Conservation (phyloP, 352 stramenopile species). For the Hyaloperonospora brassicae region DNA sequence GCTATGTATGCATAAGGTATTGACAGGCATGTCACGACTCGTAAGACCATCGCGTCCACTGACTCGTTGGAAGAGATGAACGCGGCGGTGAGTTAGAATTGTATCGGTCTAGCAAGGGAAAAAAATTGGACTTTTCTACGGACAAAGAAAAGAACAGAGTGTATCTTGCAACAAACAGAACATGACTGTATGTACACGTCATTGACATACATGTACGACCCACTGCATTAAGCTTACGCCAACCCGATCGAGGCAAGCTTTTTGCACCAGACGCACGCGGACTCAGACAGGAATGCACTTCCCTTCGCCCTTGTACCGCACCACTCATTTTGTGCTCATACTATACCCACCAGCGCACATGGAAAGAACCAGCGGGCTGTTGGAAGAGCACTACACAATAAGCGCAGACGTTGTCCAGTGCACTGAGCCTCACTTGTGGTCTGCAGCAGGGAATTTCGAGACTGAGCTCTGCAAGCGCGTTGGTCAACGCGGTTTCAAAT, state of each 20-base stretch:
- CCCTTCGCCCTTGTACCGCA: slow-evolving; percentile 19
- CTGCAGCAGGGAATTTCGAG: too few species aligned
- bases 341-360: slow-evolving; percentile 68
- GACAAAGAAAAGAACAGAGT: slow-evolving; percentile 79
- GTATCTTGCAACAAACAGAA: slow-evolving; percentile 52
- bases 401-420: too few species aligned
- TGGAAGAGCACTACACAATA: slow-evolving; percentile 38
- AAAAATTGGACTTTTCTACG: slow-evolving; percentile 85
- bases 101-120: slow-evolving; percentile 63
- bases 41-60: slow-evolving; percentile 70
- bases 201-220: slow-evolving; percentile 32
- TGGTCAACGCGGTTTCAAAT: slow-evolving; percentile 7
- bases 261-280: too few species aligned
- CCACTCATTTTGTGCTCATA: slow-evolving; percentile 58
- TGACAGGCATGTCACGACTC: slow-evolving; percentile 41
- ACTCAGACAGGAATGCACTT: slow-evolving; percentile 15
- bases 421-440: too few species aligned
- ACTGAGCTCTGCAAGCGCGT: too few species aligned
- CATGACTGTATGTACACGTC: too few species aligned
- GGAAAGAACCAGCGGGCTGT: slow-evolving; percentile 45
- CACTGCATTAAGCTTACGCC: too few species aligned
- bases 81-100: slow-evolving; percentile 68
- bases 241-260: too few species aligned
- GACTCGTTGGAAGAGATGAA: slow-evolving; percentile 40
- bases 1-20: background rate